Conservation (phyloP, 179 eudicot species). For the Gypsophila paniculata region DNA sequence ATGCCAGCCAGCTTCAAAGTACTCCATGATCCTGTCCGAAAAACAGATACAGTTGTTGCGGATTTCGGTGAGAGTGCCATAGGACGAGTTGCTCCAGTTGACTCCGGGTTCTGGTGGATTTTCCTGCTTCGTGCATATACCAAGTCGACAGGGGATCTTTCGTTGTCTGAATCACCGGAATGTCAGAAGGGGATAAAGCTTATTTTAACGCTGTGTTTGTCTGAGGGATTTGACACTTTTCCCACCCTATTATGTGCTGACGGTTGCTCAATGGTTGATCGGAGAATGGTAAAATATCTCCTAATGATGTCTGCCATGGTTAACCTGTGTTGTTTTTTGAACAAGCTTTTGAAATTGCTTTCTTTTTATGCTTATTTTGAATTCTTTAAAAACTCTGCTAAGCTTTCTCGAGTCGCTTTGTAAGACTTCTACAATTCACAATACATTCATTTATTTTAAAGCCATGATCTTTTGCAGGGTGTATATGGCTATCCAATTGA, state of each 20-base stretch:
- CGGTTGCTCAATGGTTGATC: slow-evolving; percentile 96
- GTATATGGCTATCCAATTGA: slow-evolving; percentile 89
- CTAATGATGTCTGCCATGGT: neutral
- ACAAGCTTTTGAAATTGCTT: neutral
- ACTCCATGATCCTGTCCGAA: slow-evolving; percentile 79
- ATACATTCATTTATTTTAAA: neutral
- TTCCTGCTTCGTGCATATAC: slow-evolving; percentile 91
- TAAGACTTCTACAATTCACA: neutral
- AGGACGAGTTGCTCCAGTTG: slow-evolving; percentile 96
- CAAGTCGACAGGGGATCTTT: slow-evolving; percentile 76
- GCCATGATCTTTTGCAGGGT: slow-evolving; percentile 44
- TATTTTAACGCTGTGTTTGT: slow-evolving; percentile 65
- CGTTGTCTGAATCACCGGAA: slow-evolving; percentile 81
- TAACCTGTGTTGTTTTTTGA: neutral
- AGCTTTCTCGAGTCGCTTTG: neutral
- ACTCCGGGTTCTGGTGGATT: slow-evolving; percentile 99
- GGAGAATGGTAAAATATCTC: slow-evolving; percentile 71
- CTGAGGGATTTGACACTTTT: slow-evolving; percentile 91
- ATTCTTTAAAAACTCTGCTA: too few relatives aligned
- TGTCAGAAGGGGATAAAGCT: slow-evolving; percentile 96
- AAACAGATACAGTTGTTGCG: slow-evolving; percentile 73
- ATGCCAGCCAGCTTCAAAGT: slow-evolving; percentile 99
- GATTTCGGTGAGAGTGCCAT: slow-evolving; percentile 98
- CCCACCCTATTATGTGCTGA: slow-evolving; percentile 92
- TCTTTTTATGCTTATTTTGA: neutral